Conservation (phyloP, 805 yeast genomes). For the Saccharomyces jurei region DNA sequence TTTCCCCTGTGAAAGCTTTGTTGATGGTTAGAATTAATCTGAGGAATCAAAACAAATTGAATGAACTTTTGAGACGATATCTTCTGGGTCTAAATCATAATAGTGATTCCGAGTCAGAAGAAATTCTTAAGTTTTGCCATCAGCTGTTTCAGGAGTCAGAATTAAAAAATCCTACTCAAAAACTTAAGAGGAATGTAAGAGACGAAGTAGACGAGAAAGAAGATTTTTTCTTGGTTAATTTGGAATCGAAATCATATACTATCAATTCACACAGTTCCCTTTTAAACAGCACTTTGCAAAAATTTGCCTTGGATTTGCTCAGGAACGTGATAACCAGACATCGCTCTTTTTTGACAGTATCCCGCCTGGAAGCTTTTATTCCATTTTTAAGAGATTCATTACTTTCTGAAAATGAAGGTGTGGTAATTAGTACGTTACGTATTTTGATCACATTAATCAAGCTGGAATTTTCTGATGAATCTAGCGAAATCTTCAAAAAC, state of each 20-base stretch:
- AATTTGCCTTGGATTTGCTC: conserved; percentile 68
- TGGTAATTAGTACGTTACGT: conserved; percentile 59
- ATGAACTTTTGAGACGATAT: conserved; percentile 68
- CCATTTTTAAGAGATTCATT: conserved; percentile 61
- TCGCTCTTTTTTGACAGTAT: conserved; percentile 47
- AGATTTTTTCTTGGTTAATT: conserved; percentile 66
- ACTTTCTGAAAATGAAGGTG: conserved; percentile 63
- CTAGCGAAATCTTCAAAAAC: conserved; percentile 41
- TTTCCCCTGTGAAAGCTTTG: conserved; percentile 61
- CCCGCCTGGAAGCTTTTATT: conserved; percentile 61
- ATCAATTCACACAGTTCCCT: conserved; percentile 49
- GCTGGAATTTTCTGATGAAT: conserved; percentile 49
- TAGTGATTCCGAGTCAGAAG: conserved; percentile 45
- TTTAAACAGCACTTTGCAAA: conserved; percentile 56
- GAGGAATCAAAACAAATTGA: conserved; percentile 65
- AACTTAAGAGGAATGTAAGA: conserved; percentile 12
- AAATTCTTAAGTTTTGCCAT: conserved; percentile 61
- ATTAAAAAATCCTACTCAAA: conserved; percentile 18
- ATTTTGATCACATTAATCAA: conserved; percentile 53
- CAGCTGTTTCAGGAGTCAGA: conserved; percentile 57
- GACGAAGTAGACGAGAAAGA: conserved; percentile 36
- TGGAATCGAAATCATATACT: conserved; percentile 50
- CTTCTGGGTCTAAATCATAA: conserved; percentile 75
- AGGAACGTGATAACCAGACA: conserved; percentile 63
- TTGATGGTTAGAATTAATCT: conserved; percentile 56